Percentiles rank a stretch among this genome's conserved stretches.
Conservation (phyloP, 2,329 filamentous ascomycete genomes). For the Neopestalotiopsis sp. region DNA sequence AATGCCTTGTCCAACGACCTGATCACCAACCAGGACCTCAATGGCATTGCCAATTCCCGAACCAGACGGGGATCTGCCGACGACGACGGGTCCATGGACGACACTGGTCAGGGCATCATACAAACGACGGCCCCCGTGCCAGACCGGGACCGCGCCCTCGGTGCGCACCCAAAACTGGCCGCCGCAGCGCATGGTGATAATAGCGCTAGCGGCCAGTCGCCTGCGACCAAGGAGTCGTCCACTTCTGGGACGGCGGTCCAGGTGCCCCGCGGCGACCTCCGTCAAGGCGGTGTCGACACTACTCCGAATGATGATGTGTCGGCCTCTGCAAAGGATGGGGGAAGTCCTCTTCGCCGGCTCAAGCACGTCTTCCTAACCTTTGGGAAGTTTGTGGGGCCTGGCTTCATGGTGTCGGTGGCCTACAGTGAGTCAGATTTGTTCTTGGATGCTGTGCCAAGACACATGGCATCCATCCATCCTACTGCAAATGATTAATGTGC, state of each 20-base stretch:
- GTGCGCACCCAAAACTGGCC: slow-evolving; percentile 24
- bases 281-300: slow-evolving; percentile 9
- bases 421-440: slow-evolving; percentile 51
- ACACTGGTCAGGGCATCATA: slow-evolving; percentile 32
- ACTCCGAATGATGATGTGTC: not conserved
- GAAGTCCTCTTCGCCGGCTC: slow-evolving; percentile 24
- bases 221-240: slow-evolving; percentile 23
- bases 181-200: slow-evolving; percentile 21
- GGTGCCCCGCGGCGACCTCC: slow-evolving; percentile 21
- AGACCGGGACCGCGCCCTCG: slow-evolving; percentile 24
- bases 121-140: slow-evolving; percentile 24
- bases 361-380: slow-evolving; percentile 49
- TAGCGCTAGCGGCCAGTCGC: slow-evolving; percentile 27
- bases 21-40: slow-evolving; percentile 62
- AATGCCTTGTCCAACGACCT: slow-evolving; percentile 57
- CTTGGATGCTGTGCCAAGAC: slow-evolving; percentile 9
- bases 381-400: slow-evolving; percentile 66
- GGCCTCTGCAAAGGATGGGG: slow-evolving; percentile 18
- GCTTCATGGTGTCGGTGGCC: slow-evolving; percentile 67
- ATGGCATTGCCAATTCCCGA: slow-evolving; percentile 53
- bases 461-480: not conserved
- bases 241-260: slow-evolving; percentile 20
- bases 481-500: not conserved
- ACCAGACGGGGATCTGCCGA: slow-evolving; percentile 28
- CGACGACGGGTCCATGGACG: slow-evolving; percentile 28